Conservation (phyloP, 164 flowering plant species). For the Dillenia suffruticosa region DNA sequence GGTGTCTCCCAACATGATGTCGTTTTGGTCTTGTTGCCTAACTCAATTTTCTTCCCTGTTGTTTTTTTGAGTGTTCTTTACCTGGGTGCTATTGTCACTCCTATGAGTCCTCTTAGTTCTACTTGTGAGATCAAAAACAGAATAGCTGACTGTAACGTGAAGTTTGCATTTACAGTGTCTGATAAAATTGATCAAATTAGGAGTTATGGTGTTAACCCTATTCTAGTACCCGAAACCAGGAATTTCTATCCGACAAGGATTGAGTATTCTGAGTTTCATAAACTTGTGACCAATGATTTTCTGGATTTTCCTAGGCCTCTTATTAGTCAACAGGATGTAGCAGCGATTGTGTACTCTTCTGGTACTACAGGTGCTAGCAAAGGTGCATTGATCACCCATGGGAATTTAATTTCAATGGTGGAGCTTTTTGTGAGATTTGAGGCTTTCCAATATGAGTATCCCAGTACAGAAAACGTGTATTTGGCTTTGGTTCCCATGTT, state of each 20-base stretch:
- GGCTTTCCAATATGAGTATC: slow-evolving; percentile 45
- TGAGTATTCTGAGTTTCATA: slow-evolving; percentile 21
- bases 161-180: slow-evolving; percentile 30
- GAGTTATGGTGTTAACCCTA: slow-evolving; percentile 26
- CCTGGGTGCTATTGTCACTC: slow-evolving; percentile 58
- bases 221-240: slow-evolving; percentile 39
- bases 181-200: slow-evolving; percentile 22
- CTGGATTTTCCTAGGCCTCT: slow-evolving; percentile 19
- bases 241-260: not conserved
- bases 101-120: slow-evolving; percentile 66
- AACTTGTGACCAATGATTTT: slow-evolving; percentile 25
- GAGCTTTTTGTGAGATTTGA: slow-evolving; percentile 71
- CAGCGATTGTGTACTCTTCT: slow-evolving; percentile 70
- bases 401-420: slow-evolving; percentile 61
- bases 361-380: slow-evolving; percentile 80
- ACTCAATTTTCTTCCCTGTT: slow-evolving; percentile 57
- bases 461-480: slow-evolving; percentile 38
- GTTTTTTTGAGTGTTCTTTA: slow-evolving; percentile 47
- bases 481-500: slow-evolving; percentile 72
- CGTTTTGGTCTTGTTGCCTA: slow-evolving; percentile 58
- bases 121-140: slow-evolving; percentile 44
- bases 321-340: slow-evolving; percentile 65
- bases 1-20: slow-evolving; percentile 65
- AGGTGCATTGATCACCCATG: slow-evolving; percentile 67
- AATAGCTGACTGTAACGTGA: slow-evolving; percentile 23